Evolutionary conservation across 2,329 filamentous ascomycete species (phyloP).

Genomic region (Microdochium trichocladiopsis): DNA sequence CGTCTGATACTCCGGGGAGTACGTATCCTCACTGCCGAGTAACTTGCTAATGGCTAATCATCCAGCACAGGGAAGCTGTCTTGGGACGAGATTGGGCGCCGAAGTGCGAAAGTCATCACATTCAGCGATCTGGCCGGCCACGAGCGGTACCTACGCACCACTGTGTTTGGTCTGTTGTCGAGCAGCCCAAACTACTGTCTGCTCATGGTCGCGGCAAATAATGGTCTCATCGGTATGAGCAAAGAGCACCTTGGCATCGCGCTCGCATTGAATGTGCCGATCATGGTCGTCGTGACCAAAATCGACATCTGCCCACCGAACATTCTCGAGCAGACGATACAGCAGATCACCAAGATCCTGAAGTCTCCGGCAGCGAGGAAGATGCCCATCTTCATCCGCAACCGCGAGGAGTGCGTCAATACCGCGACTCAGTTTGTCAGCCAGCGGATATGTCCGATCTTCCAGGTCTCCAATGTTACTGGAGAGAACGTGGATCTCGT

Average conservation of each 20-base stretch:
- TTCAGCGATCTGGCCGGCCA: constrained; percentile 96
- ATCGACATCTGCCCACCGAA: constrained; percentile 97
- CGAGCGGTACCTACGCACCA: constrained; percentile 90
- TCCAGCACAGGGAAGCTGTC: constrained; percentile 54
- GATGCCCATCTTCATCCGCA: constrained; percentile 93
- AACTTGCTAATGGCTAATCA: constrained; percentile 7
- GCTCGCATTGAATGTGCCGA: constrained; percentile 87
- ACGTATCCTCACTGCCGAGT: constrained; percentile 29
- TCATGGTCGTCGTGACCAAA: constrained; percentile 97
- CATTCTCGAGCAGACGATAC: constrained; percentile 88
- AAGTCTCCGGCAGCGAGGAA: constrained; percentile 91
- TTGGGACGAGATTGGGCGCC: constrained; percentile 96
- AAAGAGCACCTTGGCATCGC: constrained; percentile 97
- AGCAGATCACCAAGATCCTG: constrained; percentile 84
- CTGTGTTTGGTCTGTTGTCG: constrained; percentile 89
- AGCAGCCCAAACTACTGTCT: constrained; percentile 96
- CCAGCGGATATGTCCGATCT: constrained; percentile 91
- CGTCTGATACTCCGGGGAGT: constrained; percentile 74
- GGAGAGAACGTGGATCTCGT: constrained; percentile 87
- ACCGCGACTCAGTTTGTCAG: constrained; percentile 95
- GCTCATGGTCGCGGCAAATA: constrained; percentile 97
- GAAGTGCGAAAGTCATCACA: constrained; percentile 91
- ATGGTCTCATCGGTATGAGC: constrained; percentile 95
- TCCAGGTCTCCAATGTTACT: constrained; percentile 97
- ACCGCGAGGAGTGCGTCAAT: constrained; percentile 84